Evolutionary conservation across 805 yeast genomes (phyloP), one percentile per base, ranked within the genome.

Genomic region (Jamesozyma spencerorum): DNA sequence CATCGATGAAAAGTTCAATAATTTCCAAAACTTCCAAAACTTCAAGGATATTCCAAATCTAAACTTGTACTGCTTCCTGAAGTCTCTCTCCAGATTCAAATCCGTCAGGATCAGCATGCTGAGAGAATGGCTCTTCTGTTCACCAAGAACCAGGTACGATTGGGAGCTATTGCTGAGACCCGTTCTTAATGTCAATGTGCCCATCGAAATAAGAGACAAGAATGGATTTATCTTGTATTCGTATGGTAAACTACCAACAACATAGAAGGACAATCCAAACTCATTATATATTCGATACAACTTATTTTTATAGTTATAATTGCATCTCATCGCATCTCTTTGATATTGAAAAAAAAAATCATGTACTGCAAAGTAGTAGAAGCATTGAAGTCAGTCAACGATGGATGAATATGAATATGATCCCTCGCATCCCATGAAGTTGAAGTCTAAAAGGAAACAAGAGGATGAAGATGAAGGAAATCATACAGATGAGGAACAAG

Each of bases 211-310:
- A 1, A 53, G 57, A 35, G 69, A 62, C 40, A 58, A 47, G 34
- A 65, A 61, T 50, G 68, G 64, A n/a, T 53, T 70, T 48, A 64
- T 72, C 45, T 65, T 67, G 38, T 70, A 69, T 44, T 56, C 68
- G 20, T 52, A 57, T 40, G 58, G 63, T 34, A 11, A 27, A n/a
- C n/a, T n/a, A n/a, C n/a, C n/a, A n/a, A n/a, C n/a, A n/a, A n/a
- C n/a, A n/a, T n/a, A n/a, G n/a, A n/a, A n/a, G n/a, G n/a, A n/a
- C n/a, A n/a, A n/a, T n/a, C n/a, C n/a, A n/a, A 22, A 10, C 26
- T 22, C 26, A 22, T 22, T 10, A 22, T 10, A 22, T 22, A 22
- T 22, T 22, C 10, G 26, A 22, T 22, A 7, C 10, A 22, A 22
- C 6, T 22, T 22, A n/a, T n/a, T n/a, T n/a, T n/a, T n/a, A n/a